Percentiles rank a stretch among this genome's conserved stretches.
These are phyloP conservation scores for Pelagophyceae sp. DNA, from an alignment of 352 stramenopile species.

Conservation along the genomic window DNA sequence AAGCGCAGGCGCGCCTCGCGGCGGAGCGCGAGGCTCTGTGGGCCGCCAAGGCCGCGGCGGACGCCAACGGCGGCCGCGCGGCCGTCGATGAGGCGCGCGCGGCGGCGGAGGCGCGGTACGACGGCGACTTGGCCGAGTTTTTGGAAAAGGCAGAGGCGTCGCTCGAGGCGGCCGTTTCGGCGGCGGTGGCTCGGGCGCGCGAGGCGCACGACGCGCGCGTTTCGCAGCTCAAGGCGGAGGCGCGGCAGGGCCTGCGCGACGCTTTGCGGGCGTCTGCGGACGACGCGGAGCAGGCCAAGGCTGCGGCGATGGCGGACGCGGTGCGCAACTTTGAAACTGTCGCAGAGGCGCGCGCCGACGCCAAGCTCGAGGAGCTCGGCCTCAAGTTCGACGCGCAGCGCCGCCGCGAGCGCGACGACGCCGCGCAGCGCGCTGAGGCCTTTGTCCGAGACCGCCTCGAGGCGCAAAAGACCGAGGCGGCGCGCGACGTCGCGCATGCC, in stretches of 20 bases:
- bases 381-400: neutral
- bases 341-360: neutral
- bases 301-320: no score
- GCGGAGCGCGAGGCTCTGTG: neutral
- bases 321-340: no score
- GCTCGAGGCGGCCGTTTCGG: neutral
- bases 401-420: neutral
- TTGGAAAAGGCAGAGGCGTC: neutral
- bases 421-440: no score
- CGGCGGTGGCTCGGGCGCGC: neutral
- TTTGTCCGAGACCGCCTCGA: neutral
- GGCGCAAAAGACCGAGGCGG: neutral
- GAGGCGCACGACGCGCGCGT: neutral
- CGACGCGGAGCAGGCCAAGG: no score
- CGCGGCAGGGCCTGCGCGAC: neutral
- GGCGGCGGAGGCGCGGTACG: neutral
- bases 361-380: neutral
- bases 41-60: neutral
- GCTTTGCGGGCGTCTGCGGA: no score
- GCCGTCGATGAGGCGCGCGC: neutral
- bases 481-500: neutral
- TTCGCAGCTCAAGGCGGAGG: neutral
- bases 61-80: neutral
- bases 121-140: neutral
- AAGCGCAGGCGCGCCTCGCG: neutral